A percentile compares a stretch with the other conserved stretches of the same genome.
Conservation (phyloP, 108 stramenopile genomes). For the Skeletonema tropicum region DNA sequence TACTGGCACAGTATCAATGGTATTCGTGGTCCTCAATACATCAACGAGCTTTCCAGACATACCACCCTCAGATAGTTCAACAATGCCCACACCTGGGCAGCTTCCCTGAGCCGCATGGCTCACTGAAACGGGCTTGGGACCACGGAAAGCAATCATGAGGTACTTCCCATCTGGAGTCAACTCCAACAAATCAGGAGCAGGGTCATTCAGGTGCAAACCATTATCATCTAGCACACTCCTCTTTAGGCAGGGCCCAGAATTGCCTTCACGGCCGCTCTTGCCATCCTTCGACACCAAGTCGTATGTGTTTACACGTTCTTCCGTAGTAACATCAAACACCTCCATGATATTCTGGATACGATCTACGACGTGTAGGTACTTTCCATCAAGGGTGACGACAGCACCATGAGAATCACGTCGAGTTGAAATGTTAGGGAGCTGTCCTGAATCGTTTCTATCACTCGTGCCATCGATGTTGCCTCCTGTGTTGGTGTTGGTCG, state of each 20-base stretch:
- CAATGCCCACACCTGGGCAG: conserved; percentile 48
- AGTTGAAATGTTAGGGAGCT: conserved; percentile 28
- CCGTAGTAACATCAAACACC: not conserved
- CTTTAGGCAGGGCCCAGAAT: conserved; percentile 2
- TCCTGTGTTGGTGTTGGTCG: conserved; percentile 22
- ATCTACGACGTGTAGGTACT: conserved; percentile 42
- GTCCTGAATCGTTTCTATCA: conserved; percentile 25
- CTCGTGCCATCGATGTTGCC: not conserved
- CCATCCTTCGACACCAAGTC: conserved; percentile 26
- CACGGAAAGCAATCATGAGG: conserved; percentile 36
- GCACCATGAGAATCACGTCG: conserved; percentile 48
- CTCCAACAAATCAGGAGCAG: conserved; percentile 23
- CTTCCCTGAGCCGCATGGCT: conserved; percentile 41
- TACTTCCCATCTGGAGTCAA: conserved; percentile 46
- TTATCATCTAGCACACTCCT: conserved; percentile 16
- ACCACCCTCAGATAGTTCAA: conserved; percentile 27
- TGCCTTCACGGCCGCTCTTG: conserved; percentile 1
- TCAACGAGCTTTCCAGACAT: conserved; percentile 26
- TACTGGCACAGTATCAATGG: not conserved
- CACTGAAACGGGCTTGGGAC: conserved; percentile 39
- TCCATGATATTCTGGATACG: conserved; percentile 45
- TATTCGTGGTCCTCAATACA: conserved; percentile 44
- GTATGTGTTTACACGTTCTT: conserved; percentile 22
- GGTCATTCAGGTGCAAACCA: conserved; percentile 20
- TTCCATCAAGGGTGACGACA: conserved; percentile 5